Base-by-base conservation (phyloP, 2,329 filamentous ascomycete genomes). In the Ceratocystis ficicola region DNA sequence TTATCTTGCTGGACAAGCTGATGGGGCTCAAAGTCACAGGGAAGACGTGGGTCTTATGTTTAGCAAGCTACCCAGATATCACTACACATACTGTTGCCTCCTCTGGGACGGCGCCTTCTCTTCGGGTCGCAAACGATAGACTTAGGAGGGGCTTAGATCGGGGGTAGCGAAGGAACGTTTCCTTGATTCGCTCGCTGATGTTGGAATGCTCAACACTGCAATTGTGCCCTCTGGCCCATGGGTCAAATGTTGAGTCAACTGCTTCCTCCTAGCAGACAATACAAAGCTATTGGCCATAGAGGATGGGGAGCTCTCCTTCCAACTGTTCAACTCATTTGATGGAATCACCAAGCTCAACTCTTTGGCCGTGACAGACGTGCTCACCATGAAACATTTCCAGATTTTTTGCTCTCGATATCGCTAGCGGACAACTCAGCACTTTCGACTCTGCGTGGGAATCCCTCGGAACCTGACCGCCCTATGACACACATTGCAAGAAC, bases 141-240 rank as follows among this genome's bases (percentile, higher is more conserved):
- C 36, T 80, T 80, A 15, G 77, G 79, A 10, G 80, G 79, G 20
- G 75, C 84, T 52, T 77, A 80, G 50, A 80, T 82, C 36, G 77
- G 78, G 1, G 73, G 75, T 1, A 71, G 75, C 0, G 72, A 72
- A 36, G 77, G 77, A 68, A 75, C 71, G 44, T 76, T 74, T 61
- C 73, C 78, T 1, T 71, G 70, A 0, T 76, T 81, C 3, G 75
- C 72, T 20, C 84, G 81, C 72, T 79, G 77, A 32, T 83, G 81
- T 68, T 70, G 67, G 15, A 69, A 70, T n/a, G 68, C 70, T 59
- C 69, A 71, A 44, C 79, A 78, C 0, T 83, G 81, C 70, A 75
- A 77, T 10, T 82, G 84, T 68, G 72, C 81, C 36, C 71, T 84
- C 32, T 83, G 81, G 80, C 74, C 84, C 15, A 76, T 82, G 61